These are phyloP conservation scores for Saksenaea vasiformis DNA, from an alignment of 371 early-diverging fungal genomes.

Conservation along the genomic window DNA sequence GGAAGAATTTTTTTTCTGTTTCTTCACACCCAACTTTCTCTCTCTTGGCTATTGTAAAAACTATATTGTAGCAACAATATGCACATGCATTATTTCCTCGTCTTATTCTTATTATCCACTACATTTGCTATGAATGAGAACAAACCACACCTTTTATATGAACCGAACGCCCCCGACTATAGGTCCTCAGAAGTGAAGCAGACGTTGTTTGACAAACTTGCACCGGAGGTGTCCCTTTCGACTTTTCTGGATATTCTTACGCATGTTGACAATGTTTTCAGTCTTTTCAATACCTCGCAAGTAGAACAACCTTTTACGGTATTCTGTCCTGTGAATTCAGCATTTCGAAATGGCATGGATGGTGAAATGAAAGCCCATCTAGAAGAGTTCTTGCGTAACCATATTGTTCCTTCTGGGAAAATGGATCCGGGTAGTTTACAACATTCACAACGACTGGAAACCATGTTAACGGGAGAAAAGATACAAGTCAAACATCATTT, in stretches of 20 bases:
- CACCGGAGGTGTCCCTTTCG: slow-evolving; percentile 42
- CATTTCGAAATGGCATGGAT: slow-evolving; percentile 28
- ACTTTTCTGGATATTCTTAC: slow-evolving; percentile 49
- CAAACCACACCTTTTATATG: slow-evolving; percentile 29
- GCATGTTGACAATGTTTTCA: slow-evolving; percentile 33
- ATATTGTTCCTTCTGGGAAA: slow-evolving; percentile 36
- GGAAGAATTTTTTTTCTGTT: background rate
- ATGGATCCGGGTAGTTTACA: slow-evolving; percentile 20
- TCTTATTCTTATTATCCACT: slow-evolving; percentile 9
- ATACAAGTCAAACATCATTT: slow-evolving; percentile 36
- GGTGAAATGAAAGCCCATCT: slow-evolving; percentile 16
- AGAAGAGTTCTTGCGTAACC: slow-evolving; percentile 35
- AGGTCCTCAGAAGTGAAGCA: slow-evolving; percentile 19
- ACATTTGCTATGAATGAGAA: slow-evolving; percentile 7
- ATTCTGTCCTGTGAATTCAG: slow-evolving; percentile 45
- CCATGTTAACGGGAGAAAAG: slow-evolving; percentile 20
- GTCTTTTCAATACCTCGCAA: slow-evolving; percentile 33
- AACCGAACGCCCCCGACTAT: slow-evolving; percentile 43
- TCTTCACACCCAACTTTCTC: background rate
- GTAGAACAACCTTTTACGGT: slow-evolving; percentile 30
- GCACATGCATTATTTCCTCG: background rate
- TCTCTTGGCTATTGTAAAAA: slow-evolving; percentile 10
- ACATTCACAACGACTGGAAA: slow-evolving; percentile 20
- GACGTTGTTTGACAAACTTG: slow-evolving; percentile 50
- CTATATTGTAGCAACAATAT: background rate